These are phyloP conservation scores for Eucalyptus paniculata DNA, from an alignment of 345 rosid genomes.

Conservation along the genomic window DNA sequence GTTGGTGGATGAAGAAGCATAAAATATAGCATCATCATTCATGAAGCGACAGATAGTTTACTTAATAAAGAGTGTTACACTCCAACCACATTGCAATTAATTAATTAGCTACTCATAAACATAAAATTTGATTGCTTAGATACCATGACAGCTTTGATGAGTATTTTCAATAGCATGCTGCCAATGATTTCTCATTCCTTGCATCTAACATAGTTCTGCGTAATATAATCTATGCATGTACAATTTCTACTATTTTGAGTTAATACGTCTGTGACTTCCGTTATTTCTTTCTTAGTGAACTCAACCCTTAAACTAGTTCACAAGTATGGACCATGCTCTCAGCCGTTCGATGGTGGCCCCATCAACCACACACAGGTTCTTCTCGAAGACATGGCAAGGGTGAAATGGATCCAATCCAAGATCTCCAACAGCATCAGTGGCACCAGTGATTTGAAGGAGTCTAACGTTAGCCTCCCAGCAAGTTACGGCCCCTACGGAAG, in stretches of 20 bases:
- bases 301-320: not conserved
- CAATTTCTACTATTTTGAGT: too few relatives aligned
- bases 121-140: not conserved
- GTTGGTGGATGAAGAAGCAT: not conserved
- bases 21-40: not conserved
- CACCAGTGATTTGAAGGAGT: not conserved
- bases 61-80: not conserved
- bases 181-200: not conserved
- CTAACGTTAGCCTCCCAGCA: not conserved
- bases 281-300: not conserved
- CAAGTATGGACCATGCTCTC: not conserved
- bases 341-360: not conserved
- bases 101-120: not conserved
- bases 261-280: not conserved
- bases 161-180: not conserved
- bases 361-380: not conserved
- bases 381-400: not conserved
- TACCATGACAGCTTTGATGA: not conserved
- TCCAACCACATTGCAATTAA: not conserved
- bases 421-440: not conserved
- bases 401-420: not conserved
- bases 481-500: not conserved
- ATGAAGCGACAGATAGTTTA: not conserved
- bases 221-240: too few relatives aligned
- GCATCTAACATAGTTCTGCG: not conserved